phyloP scores from a whole-genome alignment of 2,329 filamentous ascomycete genomes.

The Trichoderma guizhouense region DNA sequence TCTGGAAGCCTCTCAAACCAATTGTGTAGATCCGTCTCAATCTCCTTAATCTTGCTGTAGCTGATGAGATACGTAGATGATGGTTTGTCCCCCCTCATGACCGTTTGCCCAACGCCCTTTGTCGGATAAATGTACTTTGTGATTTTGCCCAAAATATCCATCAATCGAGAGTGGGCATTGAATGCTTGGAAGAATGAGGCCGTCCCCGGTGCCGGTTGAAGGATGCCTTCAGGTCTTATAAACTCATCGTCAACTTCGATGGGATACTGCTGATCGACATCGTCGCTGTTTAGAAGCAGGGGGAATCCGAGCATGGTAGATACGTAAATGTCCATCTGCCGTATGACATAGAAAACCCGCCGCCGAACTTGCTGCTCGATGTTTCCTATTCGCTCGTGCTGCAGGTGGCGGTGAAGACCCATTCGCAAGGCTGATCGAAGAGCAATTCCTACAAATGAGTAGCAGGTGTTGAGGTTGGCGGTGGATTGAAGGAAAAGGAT shows the following conservation, averaged over 20 bases:
- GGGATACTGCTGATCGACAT: slow-evolving; percentile 64
- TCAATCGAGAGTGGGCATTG: slow-evolving; percentile 62
- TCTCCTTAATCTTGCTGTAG: slow-evolving; percentile 60
- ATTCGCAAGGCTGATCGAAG: slow-evolving; percentile 72
- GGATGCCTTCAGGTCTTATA: slow-evolving; percentile 57
- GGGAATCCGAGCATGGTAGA: slow-evolving; percentile 66
- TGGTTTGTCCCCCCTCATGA: slow-evolving; percentile 40
- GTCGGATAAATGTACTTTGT: slow-evolving; percentile 64
- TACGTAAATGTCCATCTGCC: slow-evolving; percentile 69
- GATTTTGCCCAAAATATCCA: slow-evolving; percentile 62
- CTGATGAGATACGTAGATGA: slow-evolving; percentile 60
- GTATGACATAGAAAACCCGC: slow-evolving; percentile 64
- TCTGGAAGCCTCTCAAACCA: slow-evolving; percentile 69
- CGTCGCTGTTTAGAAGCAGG: slow-evolving; percentile 59
- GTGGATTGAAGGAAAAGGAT: slow-evolving; percentile 78
- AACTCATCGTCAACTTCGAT: slow-evolving; percentile 65
- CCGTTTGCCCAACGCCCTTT: slow-evolving; percentile 51
- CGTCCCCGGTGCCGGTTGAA: slow-evolving; percentile 52
- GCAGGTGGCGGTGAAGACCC: slow-evolving; percentile 71
- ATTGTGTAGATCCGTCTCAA: slow-evolving; percentile 59
- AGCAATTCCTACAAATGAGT: slow-evolving; percentile 76
- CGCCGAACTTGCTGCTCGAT: slow-evolving; percentile 63
- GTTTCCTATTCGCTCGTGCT: slow-evolving; percentile 58
- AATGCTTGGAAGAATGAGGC: slow-evolving; percentile 62
- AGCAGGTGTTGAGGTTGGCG: slow-evolving; percentile 74